Conservation (phyloP, 257 asterid genomes). For the Lycium barbarum region DNA sequence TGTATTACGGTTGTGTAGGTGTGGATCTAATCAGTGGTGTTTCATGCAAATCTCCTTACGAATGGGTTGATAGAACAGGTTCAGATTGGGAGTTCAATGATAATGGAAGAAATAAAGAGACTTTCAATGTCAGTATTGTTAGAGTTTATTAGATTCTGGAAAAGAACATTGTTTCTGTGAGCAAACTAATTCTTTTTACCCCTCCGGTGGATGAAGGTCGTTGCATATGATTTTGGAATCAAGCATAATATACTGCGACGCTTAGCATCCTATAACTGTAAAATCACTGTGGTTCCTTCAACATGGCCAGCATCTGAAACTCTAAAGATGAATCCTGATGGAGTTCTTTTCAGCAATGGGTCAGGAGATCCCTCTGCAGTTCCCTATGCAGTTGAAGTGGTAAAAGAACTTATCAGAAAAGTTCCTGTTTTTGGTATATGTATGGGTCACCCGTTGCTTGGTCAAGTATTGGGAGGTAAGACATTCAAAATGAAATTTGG, state of each 20-base stretch:
- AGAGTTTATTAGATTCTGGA: background rate
- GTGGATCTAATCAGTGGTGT: slow-evolving; percentile 90
- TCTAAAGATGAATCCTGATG: slow-evolving; percentile 89
- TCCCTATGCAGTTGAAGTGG: slow-evolving; percentile 92
- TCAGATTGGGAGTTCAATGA: slow-evolving; percentile 82
- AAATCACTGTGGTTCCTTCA: slow-evolving; percentile 91
- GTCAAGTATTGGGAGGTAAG: slow-evolving; percentile 97
- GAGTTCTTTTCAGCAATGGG: slow-evolving; percentile 93
- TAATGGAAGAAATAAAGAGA: slow-evolving; percentile 49
- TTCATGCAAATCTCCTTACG: slow-evolving; percentile 81
- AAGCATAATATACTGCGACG: slow-evolving; percentile 93
- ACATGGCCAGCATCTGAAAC: slow-evolving; percentile 92
- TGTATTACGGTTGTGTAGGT: slow-evolving; percentile 56
- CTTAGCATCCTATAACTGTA: slow-evolving; percentile 89
- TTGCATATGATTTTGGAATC: slow-evolving; percentile 97
- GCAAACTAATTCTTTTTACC: slow-evolving; percentile 27
- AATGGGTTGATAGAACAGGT: slow-evolving; percentile 72
- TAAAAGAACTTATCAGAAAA: slow-evolving; percentile 80
- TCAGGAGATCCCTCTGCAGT: slow-evolving; percentile 99
- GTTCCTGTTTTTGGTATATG: slow-evolving; percentile 92
- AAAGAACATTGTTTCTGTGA: slow-evolving; percentile 25
- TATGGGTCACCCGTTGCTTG: slow-evolving; percentile 98
- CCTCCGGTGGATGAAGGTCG: slow-evolving; percentile 61
- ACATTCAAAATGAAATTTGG: slow-evolving; percentile 98
- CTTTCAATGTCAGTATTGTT: slow-evolving; percentile 56